Percentiles rank a stretch among this genome's conserved stretches.
Conservation (phyloP, 2,329 filamentous ascomycete genomes). For the Ophiostoma ulmi region DNA sequence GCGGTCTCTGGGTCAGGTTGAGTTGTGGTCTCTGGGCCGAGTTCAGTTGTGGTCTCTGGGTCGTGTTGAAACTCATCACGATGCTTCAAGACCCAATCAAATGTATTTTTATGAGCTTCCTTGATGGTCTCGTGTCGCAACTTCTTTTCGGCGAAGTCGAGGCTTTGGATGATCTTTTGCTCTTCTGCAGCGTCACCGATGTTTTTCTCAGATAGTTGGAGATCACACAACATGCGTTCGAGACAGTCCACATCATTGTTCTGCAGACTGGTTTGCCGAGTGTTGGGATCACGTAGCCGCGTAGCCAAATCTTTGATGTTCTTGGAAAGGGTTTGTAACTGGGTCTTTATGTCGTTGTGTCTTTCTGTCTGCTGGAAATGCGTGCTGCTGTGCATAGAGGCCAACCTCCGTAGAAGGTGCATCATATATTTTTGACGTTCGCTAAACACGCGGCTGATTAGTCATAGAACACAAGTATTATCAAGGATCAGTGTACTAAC, state of each 20-base stretch:
- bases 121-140: slow-evolving; percentile 14
- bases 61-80: not conserved
- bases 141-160: not conserved
- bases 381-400: not conserved
- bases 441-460: not conserved
- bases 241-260: not conserved
- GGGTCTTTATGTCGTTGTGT: not conserved
- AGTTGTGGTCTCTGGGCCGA: no score
- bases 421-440: not conserved
- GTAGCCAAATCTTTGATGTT: not conserved
- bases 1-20: no score
- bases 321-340: not conserved
- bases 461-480: not conserved
- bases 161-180: not conserved
- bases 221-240: not conserved
- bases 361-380: not conserved
- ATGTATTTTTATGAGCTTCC: slow-evolving; percentile 16
- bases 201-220: not conserved
- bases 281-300: not conserved
- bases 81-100: slow-evolving; percentile 17
- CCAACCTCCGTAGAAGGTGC: not conserved
- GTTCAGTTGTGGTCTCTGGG: not conserved
- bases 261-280: not conserved
- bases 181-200: not conserved
- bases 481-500: not conserved